Percentiles rank a stretch among this genome's conserved stretches.
Evolutionary conservation across 2,329 filamentous ascomycete species (phyloP).

Genomic region (Xenoacremonium recifei): DNA sequence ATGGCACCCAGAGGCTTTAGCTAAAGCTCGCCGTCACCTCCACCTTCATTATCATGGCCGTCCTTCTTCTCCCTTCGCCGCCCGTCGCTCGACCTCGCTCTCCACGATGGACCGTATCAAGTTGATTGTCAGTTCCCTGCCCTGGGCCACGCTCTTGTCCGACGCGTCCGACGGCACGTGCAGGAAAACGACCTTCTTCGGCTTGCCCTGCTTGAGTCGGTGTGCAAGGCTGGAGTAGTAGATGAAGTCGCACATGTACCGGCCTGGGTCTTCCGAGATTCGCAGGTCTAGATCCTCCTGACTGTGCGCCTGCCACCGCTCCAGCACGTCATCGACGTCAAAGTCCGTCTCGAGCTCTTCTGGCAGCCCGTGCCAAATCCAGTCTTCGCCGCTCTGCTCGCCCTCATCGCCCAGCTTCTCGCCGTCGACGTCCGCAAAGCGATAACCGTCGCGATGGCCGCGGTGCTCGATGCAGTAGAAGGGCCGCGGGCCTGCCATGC

Average conservation of each 20-base stretch:
- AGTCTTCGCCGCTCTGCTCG: slow-evolving; percentile 44
- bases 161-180: slow-evolving; percentile 66
- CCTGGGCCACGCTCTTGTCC: slow-evolving; percentile 45
- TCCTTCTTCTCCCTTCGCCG: slow-evolving; percentile 15
- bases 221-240: slow-evolving; percentile 68
- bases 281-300: slow-evolving; percentile 46
- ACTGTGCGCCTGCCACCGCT: slow-evolving; percentile 52
- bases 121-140: slow-evolving; percentile 51
- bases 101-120: slow-evolving; percentile 58
- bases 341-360: slow-evolving; percentile 56
- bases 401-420: slow-evolving; percentile 52
- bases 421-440: slow-evolving; percentile 67
- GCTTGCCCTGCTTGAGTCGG: slow-evolving; percentile 45
- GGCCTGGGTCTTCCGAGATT: slow-evolving; percentile 68
- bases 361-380: slow-evolving; percentile 55
- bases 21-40: slow-evolving; percentile 2
- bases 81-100: slow-evolving; percentile 38
- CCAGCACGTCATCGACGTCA: slow-evolving; percentile 56
- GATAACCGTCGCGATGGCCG: slow-evolving; percentile 72
- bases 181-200: slow-evolving; percentile 62
- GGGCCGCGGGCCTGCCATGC: slow-evolving; percentile 67
- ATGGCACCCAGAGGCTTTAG: no score
- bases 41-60: slow-evolving; percentile 3
- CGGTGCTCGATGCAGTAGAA: slow-evolving; percentile 70
- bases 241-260: slow-evolving; percentile 77